Conservation (phyloP, 2,329 filamentous ascomycete genomes). For the Hymenoscyphus albidus region DNA sequence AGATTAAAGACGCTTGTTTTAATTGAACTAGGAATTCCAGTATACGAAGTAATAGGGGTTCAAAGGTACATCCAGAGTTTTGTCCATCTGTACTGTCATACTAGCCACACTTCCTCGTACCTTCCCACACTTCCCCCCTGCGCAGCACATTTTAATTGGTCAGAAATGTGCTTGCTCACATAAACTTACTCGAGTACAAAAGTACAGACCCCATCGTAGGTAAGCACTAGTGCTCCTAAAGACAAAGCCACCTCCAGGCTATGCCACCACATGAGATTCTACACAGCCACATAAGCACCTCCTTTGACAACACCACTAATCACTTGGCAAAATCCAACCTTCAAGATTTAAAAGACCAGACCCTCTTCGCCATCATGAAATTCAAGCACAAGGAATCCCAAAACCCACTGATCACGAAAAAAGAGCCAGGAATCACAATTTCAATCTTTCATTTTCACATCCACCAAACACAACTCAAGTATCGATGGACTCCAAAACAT, state of each 20-base stretch:
- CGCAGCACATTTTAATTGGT: too few species aligned
- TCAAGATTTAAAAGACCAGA: background rate
- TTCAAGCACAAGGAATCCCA: background rate
- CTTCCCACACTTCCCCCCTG: too few species aligned
- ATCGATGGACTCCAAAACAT: background rate
- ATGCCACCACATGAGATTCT: background rate
- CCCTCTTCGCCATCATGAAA: background rate
- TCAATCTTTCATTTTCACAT: background rate
- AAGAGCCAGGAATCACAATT: background rate
- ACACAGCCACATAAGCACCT: background rate
- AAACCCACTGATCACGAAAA: background rate
- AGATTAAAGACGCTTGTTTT: too few species aligned
- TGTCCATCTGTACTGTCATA: too few species aligned
- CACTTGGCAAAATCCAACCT: constrained; percentile 3
- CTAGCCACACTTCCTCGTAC: too few species aligned
- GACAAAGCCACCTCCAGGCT: background rate
- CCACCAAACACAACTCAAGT: background rate
- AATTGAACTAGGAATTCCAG: too few species aligned
- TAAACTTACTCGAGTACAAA: too few species aligned
- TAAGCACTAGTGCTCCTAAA: background rate
- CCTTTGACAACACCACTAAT: background rate
- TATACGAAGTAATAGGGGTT: too few species aligned
- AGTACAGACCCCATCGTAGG: too few species aligned
- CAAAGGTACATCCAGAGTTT: too few species aligned
- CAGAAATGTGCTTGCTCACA: too few species aligned